Evolutionary conservation across 208 protist species (phyloP).

Genomic region (Leishmania braziliensis): DNA sequence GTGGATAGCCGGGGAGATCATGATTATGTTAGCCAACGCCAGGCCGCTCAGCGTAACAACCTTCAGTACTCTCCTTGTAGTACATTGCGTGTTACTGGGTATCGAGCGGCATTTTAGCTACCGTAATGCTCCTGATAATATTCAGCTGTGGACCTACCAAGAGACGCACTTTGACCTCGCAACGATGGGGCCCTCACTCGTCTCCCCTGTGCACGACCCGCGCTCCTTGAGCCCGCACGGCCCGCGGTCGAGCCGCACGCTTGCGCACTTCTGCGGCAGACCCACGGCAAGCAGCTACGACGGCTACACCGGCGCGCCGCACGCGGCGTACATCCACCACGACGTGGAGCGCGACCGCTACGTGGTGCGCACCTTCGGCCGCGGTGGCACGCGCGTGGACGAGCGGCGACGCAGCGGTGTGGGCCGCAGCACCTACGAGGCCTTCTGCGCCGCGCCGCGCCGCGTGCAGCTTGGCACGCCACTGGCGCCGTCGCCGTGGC

Average conservation of each 20-base stretch:
- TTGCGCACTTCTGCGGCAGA: slow-evolving; percentile 12
- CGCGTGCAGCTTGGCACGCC: slow-evolving; percentile 8
- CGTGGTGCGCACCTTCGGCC: slow-evolving; percentile 30
- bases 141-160: slow-evolving; percentile 22
- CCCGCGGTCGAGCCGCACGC: not conserved
- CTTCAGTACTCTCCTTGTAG: not conserved
- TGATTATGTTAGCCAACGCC: not conserved
- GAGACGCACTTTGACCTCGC: slow-evolving; percentile 17
- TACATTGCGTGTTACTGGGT: not conserved
- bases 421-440: slow-evolving; percentile 25
- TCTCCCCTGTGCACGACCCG: slow-evolving; percentile 20
- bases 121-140: not conserved
- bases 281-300: slow-evolving; percentile 29
- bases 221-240: slow-evolving; percentile 12
- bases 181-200: not conserved
- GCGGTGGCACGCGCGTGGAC: slow-evolving; percentile 23
- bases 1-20: not conserved
- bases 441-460: slow-evolving; percentile 9
- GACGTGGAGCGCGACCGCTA: slow-evolving; percentile 29
- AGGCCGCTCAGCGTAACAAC: not conserved
- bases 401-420: slow-evolving; percentile 3
- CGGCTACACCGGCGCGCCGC: slow-evolving; percentile 18
- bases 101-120: not conserved
- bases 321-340: slow-evolving; percentile 25
- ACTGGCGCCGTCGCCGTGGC: slow-evolving; percentile 7